Percentiles rank a stretch among this genome's conserved stretches.
Evolutionary conservation across 768 basidiomycete species (phyloP).

Genomic region (Phaffia australis): DNA sequence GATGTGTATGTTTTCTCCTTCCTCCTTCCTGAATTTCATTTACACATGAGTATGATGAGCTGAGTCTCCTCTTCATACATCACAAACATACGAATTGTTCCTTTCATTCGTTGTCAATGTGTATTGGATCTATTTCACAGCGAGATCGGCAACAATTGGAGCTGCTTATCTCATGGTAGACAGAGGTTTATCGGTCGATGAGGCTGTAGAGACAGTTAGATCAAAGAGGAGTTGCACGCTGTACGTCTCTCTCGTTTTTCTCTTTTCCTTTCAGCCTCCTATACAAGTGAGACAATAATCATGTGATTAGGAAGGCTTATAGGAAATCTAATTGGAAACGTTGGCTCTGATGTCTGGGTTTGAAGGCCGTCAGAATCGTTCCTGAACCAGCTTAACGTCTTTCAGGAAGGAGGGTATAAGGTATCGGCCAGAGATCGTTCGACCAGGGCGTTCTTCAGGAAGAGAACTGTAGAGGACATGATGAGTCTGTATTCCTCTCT

Average conservation of each 20-base stretch:
- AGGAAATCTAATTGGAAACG: neutral
- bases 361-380: constrained; percentile 78
- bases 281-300: too few species aligned
- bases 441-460: constrained; percentile 73
- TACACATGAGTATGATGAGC: constrained; percentile 11
- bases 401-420: constrained; percentile 58
- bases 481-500: constrained; percentile 52
- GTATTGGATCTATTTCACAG: constrained; percentile 38
- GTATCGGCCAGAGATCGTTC: constrained; percentile 57
- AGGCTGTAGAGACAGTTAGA: constrained; percentile 59
- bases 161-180: constrained; percentile 82
- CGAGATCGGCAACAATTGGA: constrained; percentile 72
- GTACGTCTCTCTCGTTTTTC: constrained; percentile 43
- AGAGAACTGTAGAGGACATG: constrained; percentile 59
- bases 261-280: neutral
- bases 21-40: neutral
- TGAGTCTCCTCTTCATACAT: too few species aligned
- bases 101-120: neutral
- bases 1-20: constrained; percentile 51
- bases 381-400: constrained; percentile 65
- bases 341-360: neutral
- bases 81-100: neutral
- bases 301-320: too few species aligned
- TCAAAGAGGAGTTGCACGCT: constrained; percentile 56
- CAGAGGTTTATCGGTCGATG: constrained; percentile 47